These are phyloP conservation scores for Setaria viridis DNA, from an alignment of 202 grass and related monocot species.

Conservation along the genomic window DNA sequence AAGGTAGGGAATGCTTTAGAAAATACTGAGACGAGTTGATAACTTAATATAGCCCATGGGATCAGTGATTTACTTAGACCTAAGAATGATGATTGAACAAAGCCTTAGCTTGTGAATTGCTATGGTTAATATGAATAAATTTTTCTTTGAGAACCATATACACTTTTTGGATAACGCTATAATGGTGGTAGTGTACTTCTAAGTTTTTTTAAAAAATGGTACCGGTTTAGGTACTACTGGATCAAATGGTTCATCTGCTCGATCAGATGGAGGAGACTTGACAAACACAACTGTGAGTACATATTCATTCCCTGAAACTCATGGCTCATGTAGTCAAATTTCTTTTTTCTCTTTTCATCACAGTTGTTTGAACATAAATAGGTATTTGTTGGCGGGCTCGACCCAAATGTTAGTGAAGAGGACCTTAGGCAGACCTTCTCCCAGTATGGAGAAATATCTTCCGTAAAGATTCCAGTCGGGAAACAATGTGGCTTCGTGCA, in stretches of 20 bases:
- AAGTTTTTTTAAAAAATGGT: slow-evolving; percentile 15
- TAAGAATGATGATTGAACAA: background rate
- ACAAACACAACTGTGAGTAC: slow-evolving; percentile 90
- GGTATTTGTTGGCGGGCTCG: slow-evolving; percentile 92
- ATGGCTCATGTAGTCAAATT: background rate
- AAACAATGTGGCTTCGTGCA: slow-evolving; percentile 92
- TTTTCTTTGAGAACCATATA: slow-evolving; percentile 10
- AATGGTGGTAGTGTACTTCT: slow-evolving; percentile 17
- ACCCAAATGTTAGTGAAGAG: slow-evolving; percentile 86
- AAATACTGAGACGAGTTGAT: slow-evolving; percentile 7
- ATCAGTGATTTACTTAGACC: slow-evolving; percentile 13
- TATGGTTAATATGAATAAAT: background rate
- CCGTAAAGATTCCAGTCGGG: slow-evolving; percentile 86
- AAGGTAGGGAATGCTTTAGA: background rate
- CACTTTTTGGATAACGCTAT: background rate
- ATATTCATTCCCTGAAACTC: slow-evolving; percentile 18
- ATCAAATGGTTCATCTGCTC: slow-evolving; percentile 65
- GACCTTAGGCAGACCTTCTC: slow-evolving; percentile 88
- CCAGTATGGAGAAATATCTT: slow-evolving; percentile 85
- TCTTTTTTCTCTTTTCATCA: slow-evolving; percentile 6
- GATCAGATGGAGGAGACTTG: slow-evolving; percentile 83
- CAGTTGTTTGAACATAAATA: slow-evolving; percentile 38
- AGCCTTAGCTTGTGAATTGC: slow-evolving; percentile 11
- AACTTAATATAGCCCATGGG: background rate
- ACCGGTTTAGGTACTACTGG: slow-evolving; percentile 71